Percentiles rank a stretch among this genome's conserved stretches.
Evolutionary conservation across 306 rosid genomes (phyloP).

Genomic region (Pyrus betulifolia): DNA sequence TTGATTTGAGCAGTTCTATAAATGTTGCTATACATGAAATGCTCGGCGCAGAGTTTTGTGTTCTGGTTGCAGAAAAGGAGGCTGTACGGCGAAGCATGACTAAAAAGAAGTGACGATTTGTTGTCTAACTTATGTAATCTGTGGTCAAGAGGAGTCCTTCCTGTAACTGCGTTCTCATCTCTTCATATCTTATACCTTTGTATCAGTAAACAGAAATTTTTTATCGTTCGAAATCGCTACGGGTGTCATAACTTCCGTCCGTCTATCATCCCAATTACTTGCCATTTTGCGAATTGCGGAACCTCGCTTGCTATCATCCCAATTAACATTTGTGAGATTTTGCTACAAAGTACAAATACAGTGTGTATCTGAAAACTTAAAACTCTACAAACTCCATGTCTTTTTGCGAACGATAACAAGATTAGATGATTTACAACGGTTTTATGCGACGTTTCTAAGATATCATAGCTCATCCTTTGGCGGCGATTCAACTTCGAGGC

Average conservation of each 20-base stretch:
- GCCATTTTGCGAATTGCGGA: background rate
- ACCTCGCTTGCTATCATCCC: background rate
- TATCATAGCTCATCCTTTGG: slow-evolving; percentile 62
- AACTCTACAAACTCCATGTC: background rate
- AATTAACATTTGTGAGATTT: background rate
- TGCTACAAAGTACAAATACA: background rate
- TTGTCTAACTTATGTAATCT: background rate
- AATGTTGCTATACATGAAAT: slow-evolving; percentile 60
- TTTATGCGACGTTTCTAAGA: background rate
- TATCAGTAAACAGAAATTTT: background rate
- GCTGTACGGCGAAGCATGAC: slow-evolving; percentile 57
- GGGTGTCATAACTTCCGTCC: background rate
- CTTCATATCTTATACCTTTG: background rate
- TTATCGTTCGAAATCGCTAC: background rate
- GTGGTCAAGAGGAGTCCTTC: background rate
- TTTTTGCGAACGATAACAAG: background rate
- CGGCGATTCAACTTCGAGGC: slow-evolving; percentile 34
- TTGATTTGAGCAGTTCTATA: slow-evolving; percentile 48
- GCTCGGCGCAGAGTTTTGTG: slow-evolving; percentile 83
- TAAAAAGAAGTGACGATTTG: slow-evolving; percentile 45
- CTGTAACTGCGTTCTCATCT: background rate
- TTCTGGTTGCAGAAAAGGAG: slow-evolving; percentile 77
- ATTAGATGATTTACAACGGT: background rate
- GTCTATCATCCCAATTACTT: background rate
- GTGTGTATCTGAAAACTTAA: background rate